Conservation (phyloP, 2,329 filamentous ascomycete genomes). For the Erysiphe pulchra region DNA sequence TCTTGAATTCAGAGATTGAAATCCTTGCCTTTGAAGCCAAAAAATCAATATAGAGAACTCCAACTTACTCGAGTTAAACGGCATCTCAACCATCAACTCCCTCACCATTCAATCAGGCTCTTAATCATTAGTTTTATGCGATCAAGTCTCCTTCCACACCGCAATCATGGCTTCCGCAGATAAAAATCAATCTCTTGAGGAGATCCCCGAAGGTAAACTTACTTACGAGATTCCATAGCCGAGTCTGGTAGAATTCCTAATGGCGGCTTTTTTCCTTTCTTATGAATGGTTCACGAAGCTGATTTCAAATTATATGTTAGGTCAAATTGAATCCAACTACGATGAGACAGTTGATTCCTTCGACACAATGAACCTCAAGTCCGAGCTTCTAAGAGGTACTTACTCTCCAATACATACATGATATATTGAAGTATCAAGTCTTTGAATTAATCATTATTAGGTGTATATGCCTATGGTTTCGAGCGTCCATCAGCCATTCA, state of each 20-base stretch:
- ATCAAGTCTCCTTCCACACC: constrained; percentile 18
- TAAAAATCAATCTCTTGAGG: constrained; percentile 76
- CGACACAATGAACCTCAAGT: constrained; percentile 91
- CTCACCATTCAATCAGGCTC: too few relatives aligned
- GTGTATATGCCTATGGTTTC: constrained; percentile 99
- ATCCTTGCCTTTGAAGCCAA: too few relatives aligned
- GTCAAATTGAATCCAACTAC: constrained; percentile 99
- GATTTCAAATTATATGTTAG: constrained; percentile 21
- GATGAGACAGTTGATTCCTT: constrained; percentile 99
- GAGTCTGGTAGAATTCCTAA: too few relatives aligned
- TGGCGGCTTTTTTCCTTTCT: too few relatives aligned
- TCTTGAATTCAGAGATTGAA: too few relatives aligned
- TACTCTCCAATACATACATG: constrained; percentile 1
- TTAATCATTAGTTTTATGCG: not conserved
- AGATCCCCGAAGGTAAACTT: constrained; percentile 71
- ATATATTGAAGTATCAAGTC: constrained; percentile 5
- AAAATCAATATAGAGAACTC: too few relatives aligned
- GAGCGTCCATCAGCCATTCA: constrained; percentile 98
- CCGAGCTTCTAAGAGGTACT: constrained; percentile 81
- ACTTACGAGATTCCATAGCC: constrained; percentile 11
- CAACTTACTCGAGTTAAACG: too few relatives aligned
- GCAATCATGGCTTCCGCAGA: constrained; percentile 90
- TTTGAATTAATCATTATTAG: constrained; percentile 12
- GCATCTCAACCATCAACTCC: too few relatives aligned
- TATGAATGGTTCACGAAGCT: constrained; percentile 1